Conservation (phyloP, 495 filamentous ascomycete species). For the Penicillium flavigenum region DNA sequence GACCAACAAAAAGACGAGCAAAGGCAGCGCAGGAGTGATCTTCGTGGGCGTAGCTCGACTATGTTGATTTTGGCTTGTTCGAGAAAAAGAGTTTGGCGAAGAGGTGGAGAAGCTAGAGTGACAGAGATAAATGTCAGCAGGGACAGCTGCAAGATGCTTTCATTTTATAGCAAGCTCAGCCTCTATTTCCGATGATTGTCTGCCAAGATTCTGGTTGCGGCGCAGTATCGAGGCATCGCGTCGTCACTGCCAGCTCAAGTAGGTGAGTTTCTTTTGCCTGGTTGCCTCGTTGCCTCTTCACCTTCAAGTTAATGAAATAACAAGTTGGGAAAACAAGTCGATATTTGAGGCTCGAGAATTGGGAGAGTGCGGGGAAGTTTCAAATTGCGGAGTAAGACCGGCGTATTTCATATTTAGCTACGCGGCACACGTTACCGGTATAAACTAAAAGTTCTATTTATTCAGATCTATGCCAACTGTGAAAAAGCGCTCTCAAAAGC, state of each 20-base stretch:
- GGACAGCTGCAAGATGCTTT: not conserved
- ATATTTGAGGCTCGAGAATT: too few relatives aligned
- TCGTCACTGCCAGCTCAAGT: not conserved
- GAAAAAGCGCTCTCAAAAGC: constrained; percentile 8
- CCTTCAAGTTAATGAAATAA: not conserved
- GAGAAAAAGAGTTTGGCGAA: not conserved
- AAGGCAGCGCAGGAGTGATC: not conserved
- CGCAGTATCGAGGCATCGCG: not conserved
- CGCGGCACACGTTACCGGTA: too few relatives aligned
- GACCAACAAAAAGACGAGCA: not conserved
- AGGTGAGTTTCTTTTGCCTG: not conserved
- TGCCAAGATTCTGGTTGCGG: not conserved
- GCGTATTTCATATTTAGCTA: too few relatives aligned
- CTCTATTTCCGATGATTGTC: not conserved
- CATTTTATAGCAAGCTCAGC: not conserved
- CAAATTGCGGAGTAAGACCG: too few relatives aligned
- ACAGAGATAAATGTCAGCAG: not conserved
- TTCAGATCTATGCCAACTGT: not conserved
- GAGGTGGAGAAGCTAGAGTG: not conserved
- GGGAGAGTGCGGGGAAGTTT: too few relatives aligned
- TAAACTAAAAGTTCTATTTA: not conserved
- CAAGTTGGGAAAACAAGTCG: too few relatives aligned
- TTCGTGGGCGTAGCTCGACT: not conserved
- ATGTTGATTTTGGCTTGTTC: not conserved
- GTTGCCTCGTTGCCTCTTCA: not conserved